Percentiles rank a stretch among this genome's conserved stretches.
Evolutionary conservation across 768 basidiomycete genomes (phyloP).

Genomic region (Thelephora ganbajun): DNA sequence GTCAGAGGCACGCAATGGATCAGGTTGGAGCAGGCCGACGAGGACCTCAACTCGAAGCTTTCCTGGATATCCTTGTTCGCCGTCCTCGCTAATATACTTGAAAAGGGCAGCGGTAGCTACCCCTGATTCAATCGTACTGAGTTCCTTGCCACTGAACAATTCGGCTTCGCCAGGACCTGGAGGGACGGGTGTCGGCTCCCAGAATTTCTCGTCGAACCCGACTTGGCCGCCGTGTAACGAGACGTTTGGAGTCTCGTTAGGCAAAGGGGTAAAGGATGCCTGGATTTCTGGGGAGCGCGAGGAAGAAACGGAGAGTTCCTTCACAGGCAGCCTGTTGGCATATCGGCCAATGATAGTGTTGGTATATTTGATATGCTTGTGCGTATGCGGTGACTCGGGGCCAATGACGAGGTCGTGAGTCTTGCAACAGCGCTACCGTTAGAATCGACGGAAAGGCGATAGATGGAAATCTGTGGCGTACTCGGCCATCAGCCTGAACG

Average conservation of each 20-base stretch:
- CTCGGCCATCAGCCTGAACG: constrained; percentile 51
- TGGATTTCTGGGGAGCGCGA: constrained; percentile 35
- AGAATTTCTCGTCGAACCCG: constrained; percentile 47
- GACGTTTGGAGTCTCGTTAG: constrained; percentile 25
- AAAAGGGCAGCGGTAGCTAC: constrained; percentile 36
- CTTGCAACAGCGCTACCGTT: constrained; percentile 17
- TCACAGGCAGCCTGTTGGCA: constrained; percentile 58
- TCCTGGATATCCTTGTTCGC: constrained; percentile 63
- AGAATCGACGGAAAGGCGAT: not conserved
- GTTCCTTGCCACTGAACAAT: constrained; percentile 45
- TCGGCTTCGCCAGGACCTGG: constrained; percentile 20
- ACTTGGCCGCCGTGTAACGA: constrained; percentile 61
- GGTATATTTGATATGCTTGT: constrained; percentile 49
- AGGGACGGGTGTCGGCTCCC: constrained; percentile 29
- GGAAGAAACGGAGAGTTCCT: constrained; percentile 18
- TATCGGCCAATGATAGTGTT: constrained; percentile 66
- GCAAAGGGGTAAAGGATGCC: constrained; percentile 25
- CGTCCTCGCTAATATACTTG: constrained; percentile 40
- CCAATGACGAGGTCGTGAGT: constrained; percentile 70
- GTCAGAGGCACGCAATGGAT: constrained; percentile 11
- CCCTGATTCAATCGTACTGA: constrained; percentile 25
- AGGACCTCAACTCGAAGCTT: constrained; percentile 37
- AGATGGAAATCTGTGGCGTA: constrained; percentile 14
- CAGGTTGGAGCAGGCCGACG: constrained; percentile 18
- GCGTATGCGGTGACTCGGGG: constrained; percentile 47